A percentile compares a stretch with the other conserved stretches of the same genome.
phyloP scores from a whole-genome alignment of 768 basidiomycete genomes.

The Leccinum fibrillosum region DNA sequence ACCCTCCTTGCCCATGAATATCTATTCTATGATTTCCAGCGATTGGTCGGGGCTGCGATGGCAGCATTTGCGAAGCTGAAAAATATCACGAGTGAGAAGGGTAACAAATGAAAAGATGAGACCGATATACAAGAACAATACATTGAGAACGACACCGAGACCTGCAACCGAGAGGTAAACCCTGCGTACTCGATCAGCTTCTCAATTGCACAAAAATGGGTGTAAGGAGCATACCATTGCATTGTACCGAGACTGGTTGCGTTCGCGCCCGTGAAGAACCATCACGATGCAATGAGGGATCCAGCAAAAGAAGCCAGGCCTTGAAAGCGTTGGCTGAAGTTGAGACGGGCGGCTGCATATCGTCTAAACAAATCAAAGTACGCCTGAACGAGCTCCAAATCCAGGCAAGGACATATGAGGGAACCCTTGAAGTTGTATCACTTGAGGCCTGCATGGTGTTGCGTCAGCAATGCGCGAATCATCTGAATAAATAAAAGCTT shows the following conservation, averaged over 20 bases:
- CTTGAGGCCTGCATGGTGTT: too few relatives aligned
- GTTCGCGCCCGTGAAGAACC: slow-evolving; percentile 70
- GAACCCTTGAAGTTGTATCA: too few relatives aligned
- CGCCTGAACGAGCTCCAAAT: too few relatives aligned
- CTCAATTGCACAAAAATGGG: background rate
- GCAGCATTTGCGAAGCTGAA: slow-evolving; percentile 46
- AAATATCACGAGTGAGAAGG: background rate
- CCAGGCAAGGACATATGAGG: too few relatives aligned
- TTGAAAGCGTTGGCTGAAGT: slow-evolving; percentile 79
- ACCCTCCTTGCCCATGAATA: slow-evolving; percentile 21
- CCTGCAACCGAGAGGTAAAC: slow-evolving; percentile 64
- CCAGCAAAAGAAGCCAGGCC: slow-evolving; percentile 72
- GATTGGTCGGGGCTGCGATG: background rate
- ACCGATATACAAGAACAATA: slow-evolving; percentile 56
- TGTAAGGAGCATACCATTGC: slow-evolving; percentile 45
- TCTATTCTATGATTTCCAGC: slow-evolving; percentile 7
- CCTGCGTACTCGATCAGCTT: slow-evolving; percentile 32
- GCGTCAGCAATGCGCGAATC: too few relatives aligned
- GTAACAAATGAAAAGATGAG: background rate
- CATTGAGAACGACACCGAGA: slow-evolving; percentile 58
- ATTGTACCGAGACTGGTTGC: slow-evolving; percentile 60
- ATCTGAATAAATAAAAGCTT: too few relatives aligned
- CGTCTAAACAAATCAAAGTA: slow-evolving; percentile 23
- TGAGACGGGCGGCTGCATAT: slow-evolving; percentile 71
- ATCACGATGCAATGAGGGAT: slow-evolving; percentile 70